These are phyloP conservation scores for Daldinia loculata DNA, from an alignment of 495 filamentous ascomycete species.

Conservation along the genomic window DNA sequence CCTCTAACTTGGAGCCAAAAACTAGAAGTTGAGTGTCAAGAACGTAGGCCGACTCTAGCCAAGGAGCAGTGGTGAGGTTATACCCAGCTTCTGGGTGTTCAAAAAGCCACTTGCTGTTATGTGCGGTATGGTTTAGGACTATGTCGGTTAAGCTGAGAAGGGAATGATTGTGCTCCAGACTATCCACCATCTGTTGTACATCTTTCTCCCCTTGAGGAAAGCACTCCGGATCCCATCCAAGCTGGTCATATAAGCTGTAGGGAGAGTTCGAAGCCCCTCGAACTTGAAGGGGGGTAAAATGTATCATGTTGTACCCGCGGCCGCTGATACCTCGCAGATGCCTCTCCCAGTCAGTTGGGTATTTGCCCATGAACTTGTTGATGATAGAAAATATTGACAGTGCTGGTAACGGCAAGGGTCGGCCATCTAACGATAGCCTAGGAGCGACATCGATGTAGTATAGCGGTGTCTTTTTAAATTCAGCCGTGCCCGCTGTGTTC, in stretches of 20 bases:
- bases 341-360: conserved; percentile 85
- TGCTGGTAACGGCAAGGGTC: conserved; percentile 78
- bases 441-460: conserved; percentile 96
- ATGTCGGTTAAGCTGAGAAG: conserved; percentile 93
- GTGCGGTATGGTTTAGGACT: conserved; percentile 97
- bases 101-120: conserved; percentile 94
- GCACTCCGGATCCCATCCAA: conserved; percentile 79
- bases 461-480: conserved; percentile 71
- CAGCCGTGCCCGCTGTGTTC: conserved; percentile 47
- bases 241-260: conserved; percentile 94
- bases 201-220: conserved; percentile 92
- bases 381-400: conserved; percentile 93
- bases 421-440: conserved; percentile 73
- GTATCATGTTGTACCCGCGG: conserved; percentile 97
- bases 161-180: conserved; percentile 84
- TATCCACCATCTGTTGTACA: conserved; percentile 75
- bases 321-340: conserved; percentile 87
- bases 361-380: conserved; percentile 97
- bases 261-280: conserved; percentile 93
- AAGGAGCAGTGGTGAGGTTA: conserved; percentile 91
- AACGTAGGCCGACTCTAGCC: conserved; percentile 86
- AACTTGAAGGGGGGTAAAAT: conserved; percentile 93
- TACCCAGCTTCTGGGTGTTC: conserved; percentile 97
- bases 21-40: conserved; percentile 85
- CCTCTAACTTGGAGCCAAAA: conserved; percentile 73